Base-by-base conservation (phyloP, 1,139 yeast species). In the Suhomyces terraborum region DNA sequence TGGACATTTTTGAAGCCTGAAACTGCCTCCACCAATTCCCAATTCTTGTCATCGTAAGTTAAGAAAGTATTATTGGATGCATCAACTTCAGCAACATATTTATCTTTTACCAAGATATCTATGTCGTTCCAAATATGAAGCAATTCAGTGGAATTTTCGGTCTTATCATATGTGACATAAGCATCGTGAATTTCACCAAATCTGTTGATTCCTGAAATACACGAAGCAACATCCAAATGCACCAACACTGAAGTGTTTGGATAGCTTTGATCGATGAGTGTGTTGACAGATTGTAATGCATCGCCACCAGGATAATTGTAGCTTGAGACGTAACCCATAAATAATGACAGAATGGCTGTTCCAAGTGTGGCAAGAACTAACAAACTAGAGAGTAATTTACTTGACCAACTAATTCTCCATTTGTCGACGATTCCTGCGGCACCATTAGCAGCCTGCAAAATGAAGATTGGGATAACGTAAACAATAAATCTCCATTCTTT, bases 401-500 rank as follows among this genome's bases (percentile, higher is more conserved):
- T 65, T 10, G 63, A 54, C 14, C 64, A 46, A 8, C 67, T 54
- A 12, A 55, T 47, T 1, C 57, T 49, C 49, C 69, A 58, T 39
- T 63, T 68, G 23, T 23, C 28, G 39, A 73, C 58, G 29, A 79
- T 51, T 31, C 59, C 64, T 0, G 81, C 67, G 23, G 85, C 71
- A 1, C 86, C 88, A 38, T 76, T 70, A 4, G 95, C 84, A 3
- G 88, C 91, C 30, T 76, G 61, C 25, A 84, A 55, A 0, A 85
- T 78, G 43, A 88, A 61, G 0, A 85, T 68, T 2, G 98, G 97
- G 8, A 84, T 65, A 0, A 81, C 69, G 57, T 91, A 93, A 12
- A 84, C 67, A 38, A 93, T 80, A 53, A 91, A 93, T 52, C 98
- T 76, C 96, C 96, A 88, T 67, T 93, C 98, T 60, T 91, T 93